phyloP scores from a whole-genome alignment of 2,329 filamentous ascomycete species.

The Elsinoe batatas region DNA sequence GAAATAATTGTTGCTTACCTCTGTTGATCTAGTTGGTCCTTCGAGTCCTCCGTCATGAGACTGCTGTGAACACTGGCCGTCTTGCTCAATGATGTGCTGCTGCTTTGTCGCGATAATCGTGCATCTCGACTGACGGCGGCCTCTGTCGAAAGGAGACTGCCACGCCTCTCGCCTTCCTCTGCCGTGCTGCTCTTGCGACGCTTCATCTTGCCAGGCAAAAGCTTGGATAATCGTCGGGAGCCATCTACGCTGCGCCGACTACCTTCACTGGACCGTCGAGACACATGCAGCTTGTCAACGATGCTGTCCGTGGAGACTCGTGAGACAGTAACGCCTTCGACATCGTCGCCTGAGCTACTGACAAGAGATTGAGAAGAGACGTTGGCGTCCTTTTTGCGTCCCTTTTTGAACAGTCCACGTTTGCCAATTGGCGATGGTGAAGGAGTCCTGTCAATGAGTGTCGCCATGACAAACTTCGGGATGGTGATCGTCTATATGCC shows the following conservation, averaged over 20 bases:
- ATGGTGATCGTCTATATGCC: too few relatives aligned
- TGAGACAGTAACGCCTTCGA: conserved; percentile 21
- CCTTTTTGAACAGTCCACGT: conserved; percentile 22
- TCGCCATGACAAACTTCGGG: background rate
- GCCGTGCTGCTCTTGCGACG: conserved; percentile 24
- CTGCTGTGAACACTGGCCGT: conserved; percentile 38
- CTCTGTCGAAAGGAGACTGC: conserved; percentile 4
- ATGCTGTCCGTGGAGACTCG: conserved; percentile 30
- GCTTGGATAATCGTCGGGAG: conserved; percentile 41
- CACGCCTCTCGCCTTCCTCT: conserved; percentile 13
- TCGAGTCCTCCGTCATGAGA: conserved; percentile 42
- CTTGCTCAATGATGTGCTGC: conserved; percentile 11
- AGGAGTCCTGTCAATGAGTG: background rate
- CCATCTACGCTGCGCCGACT: conserved; percentile 31
- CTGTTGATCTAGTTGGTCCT: conserved; percentile 24
- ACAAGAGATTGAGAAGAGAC: conserved; percentile 23
- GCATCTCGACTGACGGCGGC: conserved; percentile 2
- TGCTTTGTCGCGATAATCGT: background rate
- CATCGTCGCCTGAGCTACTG: conserved; percentile 20
- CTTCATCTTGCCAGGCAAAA: conserved; percentile 41
- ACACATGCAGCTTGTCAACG: conserved; percentile 30
- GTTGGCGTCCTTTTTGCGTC: conserved; percentile 21
- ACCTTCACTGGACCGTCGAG: conserved; percentile 32
- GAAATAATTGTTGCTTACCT: conserved; percentile 32
- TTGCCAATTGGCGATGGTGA: conserved; percentile 19